phyloP scores from a whole-genome alignment of 2,329 filamentous ascomycete species.

The Thielaviopsis ethacetica region DNA sequence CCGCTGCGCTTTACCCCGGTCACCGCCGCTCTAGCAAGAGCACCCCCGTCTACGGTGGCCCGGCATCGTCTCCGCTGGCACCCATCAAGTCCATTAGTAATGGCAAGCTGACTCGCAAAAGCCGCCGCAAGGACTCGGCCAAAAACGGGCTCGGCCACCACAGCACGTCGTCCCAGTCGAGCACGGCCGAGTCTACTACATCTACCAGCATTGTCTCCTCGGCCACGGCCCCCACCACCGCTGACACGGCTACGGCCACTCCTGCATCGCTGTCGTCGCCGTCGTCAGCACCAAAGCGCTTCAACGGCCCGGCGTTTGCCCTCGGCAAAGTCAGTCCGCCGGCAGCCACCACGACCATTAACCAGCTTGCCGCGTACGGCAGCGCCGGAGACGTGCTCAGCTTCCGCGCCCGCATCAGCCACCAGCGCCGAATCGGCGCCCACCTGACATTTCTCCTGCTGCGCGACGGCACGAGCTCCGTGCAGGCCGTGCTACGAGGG shows the following conservation, averaged over 20 bases:
- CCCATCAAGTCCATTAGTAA: background rate
- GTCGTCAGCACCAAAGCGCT: background rate
- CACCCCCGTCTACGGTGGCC: too few relatives aligned
- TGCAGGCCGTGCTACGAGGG: slow-evolving; percentile 58
- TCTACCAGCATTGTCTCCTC: background rate
- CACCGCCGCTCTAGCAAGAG: background rate
- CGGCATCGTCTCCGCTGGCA: background rate
- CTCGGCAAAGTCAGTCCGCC: slow-evolving; percentile 14
- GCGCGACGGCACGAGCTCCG: slow-evolving; percentile 65
- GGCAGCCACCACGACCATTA: slow-evolving; percentile 23
- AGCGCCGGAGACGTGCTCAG: slow-evolving; percentile 23
- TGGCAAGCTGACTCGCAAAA: background rate
- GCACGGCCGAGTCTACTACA: background rate
- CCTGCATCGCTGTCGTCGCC: background rate
- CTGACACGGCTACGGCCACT: background rate
- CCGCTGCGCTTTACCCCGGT: background rate
- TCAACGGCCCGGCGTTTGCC: background rate
- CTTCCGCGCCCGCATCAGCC: slow-evolving; percentile 42
- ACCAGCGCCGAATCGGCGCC: slow-evolving; percentile 65
- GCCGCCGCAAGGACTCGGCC: background rate
- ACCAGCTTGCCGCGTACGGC: slow-evolving; percentile 22
- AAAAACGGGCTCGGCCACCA: background rate
- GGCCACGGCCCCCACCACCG: background rate
- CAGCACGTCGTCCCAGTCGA: background rate
- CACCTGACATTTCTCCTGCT: slow-evolving; percentile 75